These are phyloP conservation scores for Orbilia brochopaga DNA, from an alignment of 2,329 filamentous ascomycete species.

Conservation along the genomic window DNA sequence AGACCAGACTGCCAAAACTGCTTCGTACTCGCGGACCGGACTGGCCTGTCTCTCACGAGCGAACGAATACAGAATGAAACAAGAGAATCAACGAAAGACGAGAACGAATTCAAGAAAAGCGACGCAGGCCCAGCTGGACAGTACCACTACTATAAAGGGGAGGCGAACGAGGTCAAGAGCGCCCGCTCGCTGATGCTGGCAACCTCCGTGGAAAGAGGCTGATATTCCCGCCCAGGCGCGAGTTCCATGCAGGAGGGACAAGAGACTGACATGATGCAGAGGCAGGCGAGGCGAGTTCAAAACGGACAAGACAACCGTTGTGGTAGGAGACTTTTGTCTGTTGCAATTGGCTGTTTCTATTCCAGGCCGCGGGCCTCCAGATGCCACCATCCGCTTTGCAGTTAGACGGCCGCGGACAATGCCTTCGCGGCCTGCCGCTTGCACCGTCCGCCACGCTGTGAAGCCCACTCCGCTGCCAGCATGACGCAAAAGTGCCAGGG, in stretches of 20 bases:
- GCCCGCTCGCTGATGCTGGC: slow-evolving; percentile 1
- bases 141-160: neutral
- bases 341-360: slow-evolving; percentile 45
- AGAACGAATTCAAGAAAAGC: slow-evolving; percentile 18
- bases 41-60: slow-evolving; percentile 10
- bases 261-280: slow-evolving; percentile 7
- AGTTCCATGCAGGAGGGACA: slow-evolving; percentile 1
- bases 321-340: slow-evolving; percentile 37
- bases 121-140: no score
- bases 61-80: slow-evolving; percentile 20
- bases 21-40: slow-evolving; percentile 24
- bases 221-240: slow-evolving; percentile 5
- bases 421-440: slow-evolving; percentile 32
- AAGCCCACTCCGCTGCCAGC: slow-evolving; percentile 22
- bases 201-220: slow-evolving; percentile 11
- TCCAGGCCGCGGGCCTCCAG: slow-evolving; percentile 24
- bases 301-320: slow-evolving; percentile 17
- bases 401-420: slow-evolving; percentile 8
- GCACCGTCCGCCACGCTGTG: slow-evolving; percentile 2
- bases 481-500: slow-evolving; percentile 39
- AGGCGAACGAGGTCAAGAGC: slow-evolving; percentile 11
- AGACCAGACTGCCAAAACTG: slow-evolving; percentile 14
- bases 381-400: slow-evolving; percentile 36
- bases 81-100: slow-evolving; percentile 12
- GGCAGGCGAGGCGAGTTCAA: slow-evolving; percentile 6